These are phyloP conservation scores for Suhomyces ambrosiae DNA, from an alignment of 1,139 yeast genomes.

Conservation along the genomic window DNA sequence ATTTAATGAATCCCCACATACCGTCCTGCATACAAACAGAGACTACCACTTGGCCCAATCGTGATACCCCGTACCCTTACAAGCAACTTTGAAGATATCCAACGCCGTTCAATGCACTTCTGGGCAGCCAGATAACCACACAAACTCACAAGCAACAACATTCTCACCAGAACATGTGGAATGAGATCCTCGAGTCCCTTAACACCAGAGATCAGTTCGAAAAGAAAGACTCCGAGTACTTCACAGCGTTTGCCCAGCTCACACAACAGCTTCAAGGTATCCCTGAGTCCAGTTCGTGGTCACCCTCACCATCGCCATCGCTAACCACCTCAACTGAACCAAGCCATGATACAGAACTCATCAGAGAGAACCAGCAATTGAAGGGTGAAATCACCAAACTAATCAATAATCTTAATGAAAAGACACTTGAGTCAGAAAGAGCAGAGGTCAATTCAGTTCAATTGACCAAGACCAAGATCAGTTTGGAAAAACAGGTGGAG, in stretches of 20 bases:
- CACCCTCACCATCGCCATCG: slow-evolving; percentile 21
- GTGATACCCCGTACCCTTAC: no score
- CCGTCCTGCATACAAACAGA: no score
- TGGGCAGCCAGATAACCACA: no score
- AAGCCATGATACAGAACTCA: slow-evolving; percentile 6
- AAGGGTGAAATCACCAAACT: slow-evolving; percentile 20
- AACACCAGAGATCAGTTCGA: slow-evolving; percentile 36
- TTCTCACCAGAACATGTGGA: no score
- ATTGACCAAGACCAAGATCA: slow-evolving; percentile 17
- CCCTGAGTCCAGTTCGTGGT: slow-evolving; percentile 3
- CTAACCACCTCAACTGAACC: slow-evolving; percentile 12
- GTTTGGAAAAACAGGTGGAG: slow-evolving; percentile 24
- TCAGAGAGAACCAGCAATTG: slow-evolving; percentile 11
- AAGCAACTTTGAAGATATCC: no score
- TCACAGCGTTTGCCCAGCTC: slow-evolving; percentile 36
- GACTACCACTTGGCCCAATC: no score
- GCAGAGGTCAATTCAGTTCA: slow-evolving; percentile 20
- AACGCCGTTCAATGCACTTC: no score
- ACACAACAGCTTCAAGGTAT: slow-evolving; percentile 19
- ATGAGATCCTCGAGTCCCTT: slow-evolving; percentile 29
- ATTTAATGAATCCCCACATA: no score
- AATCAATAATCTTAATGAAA: slow-evolving; percentile 27
- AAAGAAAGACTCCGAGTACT: slow-evolving; percentile 34
- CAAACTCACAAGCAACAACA: no score
- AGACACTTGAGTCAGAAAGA: slow-evolving; percentile 28